Base-by-base conservation (phyloP, 805 yeast species). In the Candida hungchunana region DNA sequence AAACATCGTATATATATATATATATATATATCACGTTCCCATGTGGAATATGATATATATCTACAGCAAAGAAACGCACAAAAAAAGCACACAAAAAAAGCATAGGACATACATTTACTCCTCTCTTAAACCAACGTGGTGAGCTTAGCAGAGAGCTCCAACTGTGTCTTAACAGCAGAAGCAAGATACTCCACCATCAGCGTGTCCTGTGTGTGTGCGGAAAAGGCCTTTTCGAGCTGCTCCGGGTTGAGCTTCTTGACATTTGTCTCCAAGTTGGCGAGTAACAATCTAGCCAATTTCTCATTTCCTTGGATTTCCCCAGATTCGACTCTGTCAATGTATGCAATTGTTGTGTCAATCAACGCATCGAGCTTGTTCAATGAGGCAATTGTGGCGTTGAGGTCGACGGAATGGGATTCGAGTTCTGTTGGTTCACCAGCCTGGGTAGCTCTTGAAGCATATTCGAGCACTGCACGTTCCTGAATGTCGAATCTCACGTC, bases 181-280 rank as follows among this genome's bases (percentile, higher is more conserved):
- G 95, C 81, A 61, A 87, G 71, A 56, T 81, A 83, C 56, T 84
- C 90, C 44, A 87, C 73, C 77, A 86, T 75, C 43, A 83, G 69
- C 28, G 86, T 78, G 52, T 87, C 95, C 59, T 84, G 87, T 56
- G 80, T 68, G 58, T 84, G 88, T 24, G 74, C 69, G 55, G 75
- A 77, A 69, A 85, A 77, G 43, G 78, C 70, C 45, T 68, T 61
- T 54, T 74, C 76, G 50, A 82, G 67, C 33, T 69, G 69, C 29
- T 72, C 75, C 44, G 48, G 46, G 37, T 56, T 52, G 43, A 68
- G 57, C 39, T 76, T 68, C 39, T 69, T 64, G 43, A 79, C 74
- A 48, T 69, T 73, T 48, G 65, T 64, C 50, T 67, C 67, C 57
- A 79, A 69, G 40, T 65, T 71, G 47, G 78, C 68, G 56, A 81